Conservation (phyloP, 1,284 basidiomycete genomes). For the Irpex sp. region DNA sequence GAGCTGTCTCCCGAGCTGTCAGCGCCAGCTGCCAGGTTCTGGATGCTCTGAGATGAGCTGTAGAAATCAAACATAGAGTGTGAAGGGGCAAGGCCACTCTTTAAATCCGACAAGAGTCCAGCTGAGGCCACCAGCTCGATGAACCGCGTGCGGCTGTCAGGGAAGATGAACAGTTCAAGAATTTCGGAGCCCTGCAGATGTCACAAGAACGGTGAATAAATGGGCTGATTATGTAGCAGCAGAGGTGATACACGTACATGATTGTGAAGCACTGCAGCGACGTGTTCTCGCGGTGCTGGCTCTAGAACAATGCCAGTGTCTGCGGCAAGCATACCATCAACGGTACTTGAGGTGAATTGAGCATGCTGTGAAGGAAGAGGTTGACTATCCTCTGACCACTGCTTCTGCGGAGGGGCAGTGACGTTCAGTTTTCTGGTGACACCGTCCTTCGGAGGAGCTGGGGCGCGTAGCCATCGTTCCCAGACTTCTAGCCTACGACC, state of each 20-base stretch:
- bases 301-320: slow-evolving; percentile 6
- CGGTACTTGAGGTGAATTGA: neutral
- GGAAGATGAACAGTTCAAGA: slow-evolving; percentile 59
- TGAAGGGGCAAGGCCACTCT: slow-evolving; percentile 25
- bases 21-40: neutral
- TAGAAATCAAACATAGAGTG: slow-evolving; percentile 27
- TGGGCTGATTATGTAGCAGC: neutral
- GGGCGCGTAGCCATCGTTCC: slow-evolving; percentile 50
- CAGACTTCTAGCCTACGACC: slow-evolving; percentile 72
- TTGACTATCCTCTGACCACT: slow-evolving; percentile 41
- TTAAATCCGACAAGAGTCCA: slow-evolving; percentile 40
- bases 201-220: neutral
- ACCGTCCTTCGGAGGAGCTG: neutral
- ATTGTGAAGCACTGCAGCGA: slow-evolving; percentile 47
- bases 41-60: slow-evolving; percentile 24
- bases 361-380: slow-evolving; percentile 24
- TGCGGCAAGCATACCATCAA: slow-evolving; percentile 3
- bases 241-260: slow-evolving; percentile 46
- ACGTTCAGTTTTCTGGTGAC: neutral
- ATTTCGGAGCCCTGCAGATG: slow-evolving; percentile 48
- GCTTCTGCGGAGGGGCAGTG: slow-evolving; percentile 26
- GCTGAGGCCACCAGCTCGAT: slow-evolving; percentile 45
- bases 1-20: too few relatives aligned
- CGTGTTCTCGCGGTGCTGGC: slow-evolving; percentile 36
- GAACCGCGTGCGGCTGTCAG: slow-evolving; percentile 66